Evolutionary conservation across 2,329 filamentous ascomycete species (phyloP), one percentile per base, ranked within the genome.

Genomic region (Fusarium azukiicola): DNA sequence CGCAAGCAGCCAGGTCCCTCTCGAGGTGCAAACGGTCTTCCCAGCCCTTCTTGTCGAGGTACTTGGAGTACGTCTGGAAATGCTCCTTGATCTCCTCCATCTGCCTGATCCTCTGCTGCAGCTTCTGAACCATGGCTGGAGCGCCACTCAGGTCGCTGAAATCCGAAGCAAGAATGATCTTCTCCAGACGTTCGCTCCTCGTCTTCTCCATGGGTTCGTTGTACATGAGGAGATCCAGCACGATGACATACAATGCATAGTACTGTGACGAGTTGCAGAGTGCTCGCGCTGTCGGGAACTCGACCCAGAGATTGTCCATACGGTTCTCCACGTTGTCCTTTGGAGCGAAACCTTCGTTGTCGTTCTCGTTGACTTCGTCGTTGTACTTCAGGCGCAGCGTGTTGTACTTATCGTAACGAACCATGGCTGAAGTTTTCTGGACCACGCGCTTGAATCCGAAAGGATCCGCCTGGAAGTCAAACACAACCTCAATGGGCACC

Each of bases 401-500:
- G 86, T 99, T 99, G 93, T 97, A 99, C 87, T 99, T 99, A 90
- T 99, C 97, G 86, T 98, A 99, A 74, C 97, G 94, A 80, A 99
- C 91, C 89, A 95, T 97, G 32, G 97, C 98, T 9, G 97, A 99
- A 2, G 98, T 99, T 86, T 98, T 97, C 86, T 99, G 96, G 16
- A 99, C 97, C 42, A 99, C 97, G 75, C 98, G 94, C 85, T 97
- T 97, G 90, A 99, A 99, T n/a, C 98, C 98, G 84, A 98, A 98
- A 0, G 98, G 97, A 86, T 98, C 97, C 10, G 96, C 92, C 79
- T 97, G 91, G 87, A 99, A 99, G 86, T 99, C 97, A 83, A 98
- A 99, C 95, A 99, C 99, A 82, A 98, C 96, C 87, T 99, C 98
- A 89, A 99, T 95, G 1, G 98, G 98, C 63, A 99, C 96, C 98